Evolutionary conservation across 179 eudicot species (phyloP).

Genomic region (Camellia oleifera): DNA sequence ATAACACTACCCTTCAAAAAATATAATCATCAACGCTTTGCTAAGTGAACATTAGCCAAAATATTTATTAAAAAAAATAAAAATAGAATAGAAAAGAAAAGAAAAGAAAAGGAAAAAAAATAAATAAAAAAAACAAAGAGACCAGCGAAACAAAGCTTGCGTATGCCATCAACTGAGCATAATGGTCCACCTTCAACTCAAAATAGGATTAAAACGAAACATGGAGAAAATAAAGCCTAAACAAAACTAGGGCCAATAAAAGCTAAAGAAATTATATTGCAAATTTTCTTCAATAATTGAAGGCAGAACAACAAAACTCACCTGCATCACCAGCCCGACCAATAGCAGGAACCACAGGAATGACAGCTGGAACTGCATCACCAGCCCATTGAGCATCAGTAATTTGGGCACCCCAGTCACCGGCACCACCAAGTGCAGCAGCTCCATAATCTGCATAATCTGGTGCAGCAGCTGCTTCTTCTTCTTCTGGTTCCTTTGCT

Average conservation of each 20-base stretch:
- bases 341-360: slow-evolving; percentile 21
- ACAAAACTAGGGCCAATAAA: no score
- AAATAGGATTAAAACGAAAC: no score
- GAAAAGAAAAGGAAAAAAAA: no score
- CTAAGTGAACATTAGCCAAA: no score
- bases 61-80: no score
- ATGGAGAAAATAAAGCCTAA: neutral
- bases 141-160: no score
- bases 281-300: neutral
- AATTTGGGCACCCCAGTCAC: slow-evolving; percentile 25
- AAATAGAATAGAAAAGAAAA: no score
- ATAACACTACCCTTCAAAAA: no score
- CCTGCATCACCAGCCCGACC: slow-evolving; percentile 22
- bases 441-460: slow-evolving; percentile 40
- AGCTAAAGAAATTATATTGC: neutral
- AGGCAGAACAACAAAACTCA: neutral
- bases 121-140: neutral
- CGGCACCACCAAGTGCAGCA: slow-evolving; percentile 29
- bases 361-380: slow-evolving; percentile 20
- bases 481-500: slow-evolving; percentile 45
- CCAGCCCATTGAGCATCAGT: slow-evolving; percentile 38
- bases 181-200: no score
- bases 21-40: no score
- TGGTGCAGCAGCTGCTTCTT: slow-evolving; percentile 25
- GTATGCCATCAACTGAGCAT: no score